Percentiles rank a stretch among this genome's conserved stretches.
Conservation (phyloP, 2,329 filamentous ascomycete species). For the Zasmidium cellare region DNA sequence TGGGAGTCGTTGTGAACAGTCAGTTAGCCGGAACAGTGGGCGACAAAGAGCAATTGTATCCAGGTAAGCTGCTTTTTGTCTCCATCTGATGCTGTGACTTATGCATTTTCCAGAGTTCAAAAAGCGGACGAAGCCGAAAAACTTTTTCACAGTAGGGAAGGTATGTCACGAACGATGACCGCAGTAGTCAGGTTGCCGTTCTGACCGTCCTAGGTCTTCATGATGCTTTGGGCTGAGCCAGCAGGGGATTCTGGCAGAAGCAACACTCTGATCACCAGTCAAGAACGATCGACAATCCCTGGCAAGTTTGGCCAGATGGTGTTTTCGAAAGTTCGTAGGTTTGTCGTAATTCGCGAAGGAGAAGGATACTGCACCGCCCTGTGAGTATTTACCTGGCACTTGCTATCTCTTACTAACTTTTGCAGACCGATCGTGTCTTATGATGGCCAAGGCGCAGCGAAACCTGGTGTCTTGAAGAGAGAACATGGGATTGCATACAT, state of each 20-base stretch:
- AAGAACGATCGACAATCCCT: not conserved
- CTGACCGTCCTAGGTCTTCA: conserved; percentile 13
- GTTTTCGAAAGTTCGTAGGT: conserved; percentile 26
- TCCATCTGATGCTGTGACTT: not conserved
- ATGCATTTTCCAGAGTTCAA: not conserved
- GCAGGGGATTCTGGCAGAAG: conserved; percentile 10
- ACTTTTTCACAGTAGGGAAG: not conserved
- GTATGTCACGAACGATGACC: too few relatives aligned
- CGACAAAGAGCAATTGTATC: too few relatives aligned
- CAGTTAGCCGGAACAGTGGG: too few relatives aligned
- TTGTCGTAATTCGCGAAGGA: conserved; percentile 26
- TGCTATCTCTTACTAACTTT: not conserved
- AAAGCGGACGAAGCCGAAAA: not conserved
- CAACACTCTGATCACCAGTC: conserved; percentile 2
- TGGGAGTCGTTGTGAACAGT: too few relatives aligned
- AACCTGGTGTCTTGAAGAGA: conserved; percentile 14
- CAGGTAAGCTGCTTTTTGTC: too few relatives aligned
- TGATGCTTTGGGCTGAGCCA: conserved; percentile 27
- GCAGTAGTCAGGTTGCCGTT: too few relatives aligned
- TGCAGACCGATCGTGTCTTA: conserved; percentile 26
- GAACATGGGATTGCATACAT: conserved; percentile 32
- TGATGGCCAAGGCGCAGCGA: conserved; percentile 21
- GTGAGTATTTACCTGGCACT: not conserved
- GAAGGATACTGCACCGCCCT: conserved; percentile 20
- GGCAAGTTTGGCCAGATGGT: conserved; percentile 4